These are phyloP conservation scores for Phytophthora kernoviae DNA, from an alignment of 352 stramenopile species.

Conservation along the genomic window DNA sequence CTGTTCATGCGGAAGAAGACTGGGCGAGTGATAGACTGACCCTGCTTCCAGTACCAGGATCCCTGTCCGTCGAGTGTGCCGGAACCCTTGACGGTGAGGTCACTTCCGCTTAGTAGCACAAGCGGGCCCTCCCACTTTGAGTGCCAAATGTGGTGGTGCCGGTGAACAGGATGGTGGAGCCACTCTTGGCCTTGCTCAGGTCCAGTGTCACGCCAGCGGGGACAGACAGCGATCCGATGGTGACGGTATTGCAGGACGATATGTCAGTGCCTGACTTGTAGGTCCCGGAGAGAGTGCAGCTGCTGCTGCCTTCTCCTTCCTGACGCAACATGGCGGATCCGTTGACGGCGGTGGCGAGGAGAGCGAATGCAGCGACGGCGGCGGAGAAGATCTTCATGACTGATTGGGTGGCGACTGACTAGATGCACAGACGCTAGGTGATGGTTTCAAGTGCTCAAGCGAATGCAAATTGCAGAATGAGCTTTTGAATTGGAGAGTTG, in stretches of 20 bases:
- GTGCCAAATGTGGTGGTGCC: conserved; percentile 42
- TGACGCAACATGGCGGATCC: conserved; percentile 23
- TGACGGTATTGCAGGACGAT: conserved; percentile 30
- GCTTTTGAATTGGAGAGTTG: too few relatives aligned
- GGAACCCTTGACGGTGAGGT: conserved; percentile 32
- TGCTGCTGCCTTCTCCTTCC: background rate
- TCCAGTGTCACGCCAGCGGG: conserved; percentile 37
- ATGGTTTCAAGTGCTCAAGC: too few relatives aligned
- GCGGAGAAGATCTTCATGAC: background rate
- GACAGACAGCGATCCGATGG: too few relatives aligned
- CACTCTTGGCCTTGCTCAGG: conserved; percentile 27
- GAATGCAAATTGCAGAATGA: too few relatives aligned
- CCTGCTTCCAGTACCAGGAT: conserved; percentile 43
- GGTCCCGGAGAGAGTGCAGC: conserved; percentile 35
- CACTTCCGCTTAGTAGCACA: conserved; percentile 27
- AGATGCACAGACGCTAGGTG: too few relatives aligned
- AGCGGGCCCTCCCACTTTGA: conserved; percentile 35
- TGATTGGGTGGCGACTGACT: too few relatives aligned
- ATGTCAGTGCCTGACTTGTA: conserved; percentile 35
- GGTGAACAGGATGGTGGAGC: conserved; percentile 35
- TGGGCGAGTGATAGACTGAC: too few relatives aligned
- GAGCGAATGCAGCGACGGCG: background rate
- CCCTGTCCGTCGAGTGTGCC: conserved; percentile 44
- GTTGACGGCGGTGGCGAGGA: background rate
- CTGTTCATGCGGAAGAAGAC: too few relatives aligned